phyloP scores from a whole-genome alignment of 2,329 filamentous ascomycete species.

The Proliferodiscus dingleyae region DNA sequence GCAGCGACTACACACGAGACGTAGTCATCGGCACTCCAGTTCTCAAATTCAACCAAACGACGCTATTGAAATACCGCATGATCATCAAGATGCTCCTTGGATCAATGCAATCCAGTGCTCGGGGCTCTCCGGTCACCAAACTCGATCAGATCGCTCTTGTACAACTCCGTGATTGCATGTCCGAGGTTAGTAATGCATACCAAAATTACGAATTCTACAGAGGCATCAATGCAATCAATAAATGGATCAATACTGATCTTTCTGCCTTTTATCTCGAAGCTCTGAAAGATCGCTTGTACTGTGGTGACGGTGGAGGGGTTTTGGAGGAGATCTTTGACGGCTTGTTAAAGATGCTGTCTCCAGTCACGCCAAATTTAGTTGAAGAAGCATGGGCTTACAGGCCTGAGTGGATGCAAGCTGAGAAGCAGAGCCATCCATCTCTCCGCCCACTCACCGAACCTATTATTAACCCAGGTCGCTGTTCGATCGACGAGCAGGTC shows the following conservation, averaged over 20 bases:
- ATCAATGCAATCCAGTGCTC: conserved; percentile 48
- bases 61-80: conserved; percentile 79
- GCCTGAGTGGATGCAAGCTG: conserved; percentile 56
- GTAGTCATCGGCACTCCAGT: conserved; percentile 76
- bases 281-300: conserved; percentile 88
- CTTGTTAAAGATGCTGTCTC: conserved; percentile 72
- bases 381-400: conserved; percentile 83
- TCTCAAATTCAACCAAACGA: conserved; percentile 69
- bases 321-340: conserved; percentile 65
- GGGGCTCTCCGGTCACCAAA: conserved; percentile 47
- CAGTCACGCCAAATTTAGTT: conserved; percentile 76
- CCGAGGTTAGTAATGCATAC: conserved; percentile 60
- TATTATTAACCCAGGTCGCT: conserved; percentile 10
- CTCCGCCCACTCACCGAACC: conserved; percentile 30
- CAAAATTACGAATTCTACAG: conserved; percentile 77
- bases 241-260: conserved; percentile 76
- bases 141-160: conserved; percentile 72
- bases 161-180: conserved; percentile 64
- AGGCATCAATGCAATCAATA: conserved; percentile 67
- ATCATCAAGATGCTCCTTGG: conserved; percentile 90
- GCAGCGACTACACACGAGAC: conserved; percentile 86
- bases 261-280: conserved; percentile 94
- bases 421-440: conserved; percentile 36
- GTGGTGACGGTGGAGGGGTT: conserved; percentile 63
- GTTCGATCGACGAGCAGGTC: conserved; percentile 1